Percentiles rank a stretch among this genome's conserved stretches.
Evolutionary conservation across 106 monocot genomes (phyloP).

Genomic region (Iris macrosiphon): DNA sequence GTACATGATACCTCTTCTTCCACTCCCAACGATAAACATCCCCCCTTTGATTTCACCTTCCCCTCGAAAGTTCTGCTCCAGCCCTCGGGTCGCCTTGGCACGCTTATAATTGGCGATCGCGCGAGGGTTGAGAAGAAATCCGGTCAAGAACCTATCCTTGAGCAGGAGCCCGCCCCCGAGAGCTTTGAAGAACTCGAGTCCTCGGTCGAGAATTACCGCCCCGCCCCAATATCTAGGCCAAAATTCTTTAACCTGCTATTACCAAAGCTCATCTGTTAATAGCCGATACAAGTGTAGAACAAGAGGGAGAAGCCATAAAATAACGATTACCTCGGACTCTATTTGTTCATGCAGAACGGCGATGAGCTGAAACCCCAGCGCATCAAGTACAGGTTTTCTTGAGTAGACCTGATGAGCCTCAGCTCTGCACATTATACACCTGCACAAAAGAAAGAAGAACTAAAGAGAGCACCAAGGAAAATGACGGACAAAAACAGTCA

Average conservation of each 20-base stretch:
- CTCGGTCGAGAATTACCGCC: slow-evolving; percentile 15
- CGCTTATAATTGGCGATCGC: slow-evolving; percentile 8
- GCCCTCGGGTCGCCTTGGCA: slow-evolving; percentile 14
- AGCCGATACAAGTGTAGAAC: no score
- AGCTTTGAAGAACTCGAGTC: slow-evolving; percentile 18
- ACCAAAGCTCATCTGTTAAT: no score
- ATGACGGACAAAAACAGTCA: no score
- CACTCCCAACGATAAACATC: slow-evolving; percentile 11
- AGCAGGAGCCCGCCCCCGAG: slow-evolving; percentile 19
- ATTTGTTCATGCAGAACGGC: slow-evolving; percentile 32
- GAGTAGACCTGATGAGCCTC: slow-evolving; percentile 30
- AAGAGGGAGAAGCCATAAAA: no score
- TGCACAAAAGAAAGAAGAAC: background rate
- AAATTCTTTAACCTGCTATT: slow-evolving; percentile 30
- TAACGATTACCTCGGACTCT: slow-evolving; percentile 25
- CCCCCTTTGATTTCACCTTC: slow-evolving; percentile 20
- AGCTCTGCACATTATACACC: slow-evolving; percentile 35
- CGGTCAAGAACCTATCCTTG: slow-evolving; percentile 11
- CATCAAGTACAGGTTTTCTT: slow-evolving; percentile 33
- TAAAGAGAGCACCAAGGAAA: no score
- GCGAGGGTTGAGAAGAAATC: slow-evolving; percentile 15
- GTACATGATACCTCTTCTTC: slow-evolving; percentile 14
- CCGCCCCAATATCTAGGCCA: slow-evolving; percentile 34
- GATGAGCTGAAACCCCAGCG: slow-evolving; percentile 22
- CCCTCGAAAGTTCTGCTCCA: slow-evolving; percentile 3